Percentiles rank a stretch among this genome's conserved stretches.
phyloP scores from a whole-genome alignment of 176 grass and related monocot species.

The Canna indica region DNA sequence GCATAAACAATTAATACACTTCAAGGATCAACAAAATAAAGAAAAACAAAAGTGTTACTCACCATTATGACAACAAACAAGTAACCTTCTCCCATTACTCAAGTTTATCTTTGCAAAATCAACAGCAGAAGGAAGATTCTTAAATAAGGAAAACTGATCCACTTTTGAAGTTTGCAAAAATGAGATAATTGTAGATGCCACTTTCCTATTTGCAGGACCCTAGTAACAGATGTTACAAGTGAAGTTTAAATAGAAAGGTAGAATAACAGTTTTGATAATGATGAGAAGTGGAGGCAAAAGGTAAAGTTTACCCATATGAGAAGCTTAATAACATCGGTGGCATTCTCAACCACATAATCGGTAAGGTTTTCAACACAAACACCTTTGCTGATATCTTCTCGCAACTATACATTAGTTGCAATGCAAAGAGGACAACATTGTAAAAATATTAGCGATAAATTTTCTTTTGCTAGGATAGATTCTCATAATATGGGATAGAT shows the following conservation, averaged over 20 bases:
- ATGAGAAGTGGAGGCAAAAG: background rate
- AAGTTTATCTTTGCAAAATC: too few relatives aligned
- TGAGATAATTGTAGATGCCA: conserved; percentile 91
- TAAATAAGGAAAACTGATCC: too few relatives aligned
- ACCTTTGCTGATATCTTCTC: conserved; percentile 90
- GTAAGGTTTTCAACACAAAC: conserved; percentile 85
- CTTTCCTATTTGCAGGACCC: conserved; percentile 80
- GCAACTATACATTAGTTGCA: conserved; percentile 33
- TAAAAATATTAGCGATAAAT: background rate
- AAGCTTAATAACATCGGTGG: conserved; percentile 61
- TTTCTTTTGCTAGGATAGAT: too few relatives aligned
- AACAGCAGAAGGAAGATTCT: too few relatives aligned
- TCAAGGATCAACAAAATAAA: too few relatives aligned
- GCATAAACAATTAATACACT: too few relatives aligned
- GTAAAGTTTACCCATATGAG: conserved; percentile 57
- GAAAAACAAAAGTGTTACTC: too few relatives aligned
- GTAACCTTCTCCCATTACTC: too few relatives aligned
- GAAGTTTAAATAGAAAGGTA: background rate
- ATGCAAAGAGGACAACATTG: background rate
- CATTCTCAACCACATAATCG: conserved; percentile 63
- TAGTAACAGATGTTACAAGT: conserved; percentile 3
- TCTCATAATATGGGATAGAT: too few relatives aligned
- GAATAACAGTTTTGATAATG: conserved; percentile 8
- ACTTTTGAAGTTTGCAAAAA: too few relatives aligned
- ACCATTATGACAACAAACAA: too few relatives aligned